Base-by-base conservation (phyloP, 1,284 basidiomycete species). In the Golubevia pallescens region DNA sequence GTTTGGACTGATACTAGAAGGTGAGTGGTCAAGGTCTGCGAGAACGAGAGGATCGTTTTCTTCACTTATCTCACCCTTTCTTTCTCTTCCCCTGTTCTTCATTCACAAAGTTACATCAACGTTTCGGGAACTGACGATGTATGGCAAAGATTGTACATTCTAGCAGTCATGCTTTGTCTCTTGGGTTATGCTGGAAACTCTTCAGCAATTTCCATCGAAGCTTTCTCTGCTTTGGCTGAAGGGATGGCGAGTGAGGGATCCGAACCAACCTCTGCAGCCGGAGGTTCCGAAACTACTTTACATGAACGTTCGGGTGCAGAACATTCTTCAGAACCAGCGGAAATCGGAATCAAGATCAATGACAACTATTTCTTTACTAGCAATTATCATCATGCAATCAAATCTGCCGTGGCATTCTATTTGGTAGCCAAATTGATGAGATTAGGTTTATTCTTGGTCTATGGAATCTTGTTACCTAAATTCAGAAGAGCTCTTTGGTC, bases 51-150 rank as follows among this genome's bases (percentile, higher is more conserved):
- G n/a, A n/a, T n/a, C n/a, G n/a, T n/a, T n/a, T n/a, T 28, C 6
- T 16, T 7, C 55, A 16, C 48, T 10, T 19, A 6, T 16, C 6
- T 1, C 16, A 1, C 16, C 19, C 57, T 38, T 34, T 19, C 2
- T 16, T 38, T 10, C 2, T 1, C 23, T 13, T 51, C n/a, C 24
- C 6, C 14, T 34, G 3, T 1, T 19, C 3, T 51, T 13, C 21
- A 8, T 51, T 60, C n/a, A n/a, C n/a, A n/a, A n/a, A 19, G 19
- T 24, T 80, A 75, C 57, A 58, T 86, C 57, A 86, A 86, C 58
- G 69, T 70, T 8, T 70, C 66, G 10, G 85, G 85, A 3, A 84
- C 80, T 8, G 85, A 86, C 65, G 84, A 86, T 60, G 66, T 85
- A 55, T 63, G 65, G 14, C 80, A 85, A 55, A 67, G 85, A 1